phyloP scores from a whole-genome alignment of 2,329 filamentous ascomycete species.

The Stemphylium beticola region DNA sequence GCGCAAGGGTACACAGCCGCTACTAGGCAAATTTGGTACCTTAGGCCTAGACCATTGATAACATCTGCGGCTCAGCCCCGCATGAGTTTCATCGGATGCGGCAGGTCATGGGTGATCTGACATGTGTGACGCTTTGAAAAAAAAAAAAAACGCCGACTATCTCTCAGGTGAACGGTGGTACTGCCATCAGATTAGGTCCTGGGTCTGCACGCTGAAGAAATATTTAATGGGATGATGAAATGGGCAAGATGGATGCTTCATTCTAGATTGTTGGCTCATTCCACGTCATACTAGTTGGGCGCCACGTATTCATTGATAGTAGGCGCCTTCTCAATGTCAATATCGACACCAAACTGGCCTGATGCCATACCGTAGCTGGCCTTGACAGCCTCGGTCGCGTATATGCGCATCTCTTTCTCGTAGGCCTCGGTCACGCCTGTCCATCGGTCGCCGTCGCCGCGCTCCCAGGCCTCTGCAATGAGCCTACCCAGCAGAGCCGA shows the following conservation, averaged over 20 bases:
- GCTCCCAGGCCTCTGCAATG: constrained; percentile 36
- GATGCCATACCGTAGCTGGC: constrained; percentile 56
- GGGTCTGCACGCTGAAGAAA: too few relatives aligned
- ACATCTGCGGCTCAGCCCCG: not conserved
- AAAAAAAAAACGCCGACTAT: too few relatives aligned
- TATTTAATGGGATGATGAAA: too few relatives aligned
- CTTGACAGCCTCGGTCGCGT: constrained; percentile 52
- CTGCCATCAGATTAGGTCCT: too few relatives aligned
- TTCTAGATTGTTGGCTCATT: not conserved
- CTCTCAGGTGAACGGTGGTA: too few relatives aligned
- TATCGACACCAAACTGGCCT: constrained; percentile 20
- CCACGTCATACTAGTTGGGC: constrained; percentile 8
- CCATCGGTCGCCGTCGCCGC: constrained; percentile 28
- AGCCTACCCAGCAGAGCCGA: constrained; percentile 51
- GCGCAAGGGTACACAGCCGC: not conserved
- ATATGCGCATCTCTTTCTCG: constrained; percentile 48
- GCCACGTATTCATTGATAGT: constrained; percentile 27
- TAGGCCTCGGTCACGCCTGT: constrained; percentile 47
- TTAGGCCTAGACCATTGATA: not conserved
- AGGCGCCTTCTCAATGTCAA: constrained; percentile 24
- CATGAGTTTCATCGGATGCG: not conserved
- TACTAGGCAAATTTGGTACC: not conserved
- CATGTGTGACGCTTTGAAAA: too few relatives aligned
- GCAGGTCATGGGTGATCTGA: too few relatives aligned
- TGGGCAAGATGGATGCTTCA: too few relatives aligned